phyloP scores from a whole-genome alignment of 768 basidiomycete species.

The Phallus indusiatus region DNA sequence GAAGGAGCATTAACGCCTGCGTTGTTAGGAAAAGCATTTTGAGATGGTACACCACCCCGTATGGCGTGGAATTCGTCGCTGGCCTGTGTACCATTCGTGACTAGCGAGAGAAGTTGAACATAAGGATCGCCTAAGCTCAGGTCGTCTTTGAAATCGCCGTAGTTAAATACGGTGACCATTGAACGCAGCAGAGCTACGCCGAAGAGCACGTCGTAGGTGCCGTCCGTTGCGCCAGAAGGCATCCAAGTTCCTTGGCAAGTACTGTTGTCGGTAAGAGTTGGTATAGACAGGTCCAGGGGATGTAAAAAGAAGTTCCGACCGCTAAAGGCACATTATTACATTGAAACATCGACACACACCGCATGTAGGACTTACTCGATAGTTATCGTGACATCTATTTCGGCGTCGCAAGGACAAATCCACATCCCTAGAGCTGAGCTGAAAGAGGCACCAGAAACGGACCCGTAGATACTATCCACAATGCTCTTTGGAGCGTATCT shows the following conservation, averaged over 20 bases:
- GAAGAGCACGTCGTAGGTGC: constrained; percentile 66
- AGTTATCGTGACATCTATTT: constrained; percentile 73
- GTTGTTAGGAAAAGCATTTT: constrained; percentile 59
- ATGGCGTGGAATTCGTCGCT: constrained; percentile 58
- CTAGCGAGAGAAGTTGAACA: constrained; percentile 60
- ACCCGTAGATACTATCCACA: constrained; percentile 60
- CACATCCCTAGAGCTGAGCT: constrained; percentile 48
- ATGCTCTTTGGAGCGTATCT: constrained; percentile 64
- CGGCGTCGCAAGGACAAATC: constrained; percentile 62
- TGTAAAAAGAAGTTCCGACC: constrained; percentile 70
- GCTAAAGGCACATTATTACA: constrained; percentile 26
- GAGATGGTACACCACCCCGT: constrained; percentile 56
- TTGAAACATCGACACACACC: not conserved
- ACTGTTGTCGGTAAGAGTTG: constrained; percentile 29
- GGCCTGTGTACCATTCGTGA: constrained; percentile 54
- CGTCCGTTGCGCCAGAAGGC: constrained; percentile 46
- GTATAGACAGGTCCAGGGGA: constrained; percentile 64
- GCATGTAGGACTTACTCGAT: constrained; percentile 43
- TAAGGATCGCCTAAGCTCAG: constrained; percentile 68
- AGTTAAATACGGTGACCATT: constrained; percentile 71
- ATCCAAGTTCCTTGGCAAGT: constrained; percentile 70
- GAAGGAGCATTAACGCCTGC: constrained; percentile 18
- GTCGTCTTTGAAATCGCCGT: constrained; percentile 57
- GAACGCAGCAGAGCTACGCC: constrained; percentile 81
- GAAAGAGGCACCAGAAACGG: constrained; percentile 52